Percentiles rank a stretch among this genome's conserved stretches.
These are phyloP conservation scores for Prunus salicina DNA, from an alignment of 306 rosid genomes.

Conservation along the genomic window DNA sequence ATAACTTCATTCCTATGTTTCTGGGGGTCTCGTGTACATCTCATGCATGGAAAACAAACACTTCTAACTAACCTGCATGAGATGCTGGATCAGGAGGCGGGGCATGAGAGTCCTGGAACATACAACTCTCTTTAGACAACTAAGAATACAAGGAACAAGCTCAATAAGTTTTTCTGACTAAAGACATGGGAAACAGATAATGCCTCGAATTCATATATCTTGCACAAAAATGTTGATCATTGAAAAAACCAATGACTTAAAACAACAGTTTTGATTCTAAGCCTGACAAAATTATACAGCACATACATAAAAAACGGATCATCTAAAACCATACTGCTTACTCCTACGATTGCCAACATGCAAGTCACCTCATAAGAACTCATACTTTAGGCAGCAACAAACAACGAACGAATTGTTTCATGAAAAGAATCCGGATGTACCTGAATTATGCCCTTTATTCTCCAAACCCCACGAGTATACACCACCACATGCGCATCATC, in stretches of 20 bases:
- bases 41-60: slow-evolving; percentile 9
- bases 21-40: not conserved
- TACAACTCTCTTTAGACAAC: slow-evolving; percentile 5
- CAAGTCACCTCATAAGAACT: not conserved
- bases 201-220: not conserved
- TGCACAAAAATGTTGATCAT: too few relatives aligned
- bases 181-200: not conserved
- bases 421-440: slow-evolving; percentile 30
- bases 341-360: not conserved
- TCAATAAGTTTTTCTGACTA: not conserved
- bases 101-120: slow-evolving; percentile 18
- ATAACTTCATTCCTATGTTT: not conserved
- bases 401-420: not conserved
- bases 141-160: not conserved
- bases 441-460: slow-evolving; percentile 98
- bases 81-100: slow-evolving; percentile 14
- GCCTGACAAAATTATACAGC: too few relatives aligned
- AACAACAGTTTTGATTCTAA: too few relatives aligned
- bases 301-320: not conserved
- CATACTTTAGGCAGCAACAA: not conserved
- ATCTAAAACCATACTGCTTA: not conserved
- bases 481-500: slow-evolving; percentile 85
- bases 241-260: too few relatives aligned
- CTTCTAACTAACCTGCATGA: slow-evolving; percentile 22
- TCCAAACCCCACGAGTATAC: slow-evolving; percentile 81